Percentiles rank a stretch among this genome's conserved stretches.
phyloP scores from a whole-genome alignment of 306 rosid species.

The Spatholobus suberectus region DNA sequence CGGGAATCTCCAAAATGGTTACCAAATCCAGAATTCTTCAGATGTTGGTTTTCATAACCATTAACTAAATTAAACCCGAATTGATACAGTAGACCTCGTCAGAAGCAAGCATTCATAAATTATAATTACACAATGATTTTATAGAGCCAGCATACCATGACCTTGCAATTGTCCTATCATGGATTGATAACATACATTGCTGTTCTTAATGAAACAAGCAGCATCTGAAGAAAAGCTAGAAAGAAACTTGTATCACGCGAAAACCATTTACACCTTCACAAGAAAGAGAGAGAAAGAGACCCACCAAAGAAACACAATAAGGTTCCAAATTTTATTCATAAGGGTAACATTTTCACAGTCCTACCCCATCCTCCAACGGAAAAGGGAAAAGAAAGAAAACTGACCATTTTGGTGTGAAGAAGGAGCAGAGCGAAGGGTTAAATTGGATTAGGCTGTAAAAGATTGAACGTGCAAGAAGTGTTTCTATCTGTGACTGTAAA shows the following conservation, averaged over 20 bases:
- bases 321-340: neutral
- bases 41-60: neutral
- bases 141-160: neutral
- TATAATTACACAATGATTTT: neutral
- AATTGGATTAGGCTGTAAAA: neutral
- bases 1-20: slow-evolving; percentile 1
- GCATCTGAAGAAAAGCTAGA: neutral
- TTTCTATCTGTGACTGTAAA: too few relatives aligned
- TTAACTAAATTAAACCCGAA: slow-evolving; percentile 8
- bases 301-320: neutral
- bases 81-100: neutral
- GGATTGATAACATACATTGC: neutral
- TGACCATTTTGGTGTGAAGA: slow-evolving; percentile 27
- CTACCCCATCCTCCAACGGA: neutral
- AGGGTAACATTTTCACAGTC: neutral
- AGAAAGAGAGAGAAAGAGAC: neutral
- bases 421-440: neutral
- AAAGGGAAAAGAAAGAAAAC: neutral
- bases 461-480: neutral
- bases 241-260: neutral
- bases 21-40: slow-evolving; percentile 4
- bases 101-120: neutral
- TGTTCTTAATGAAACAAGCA: neutral
- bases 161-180: neutral
- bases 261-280: neutral